Percentiles rank a stretch among this genome's conserved stretches.
These are phyloP conservation scores for Rhazya stricta DNA, from an alignment of 257 asterid species.

Conservation along the genomic window DNA sequence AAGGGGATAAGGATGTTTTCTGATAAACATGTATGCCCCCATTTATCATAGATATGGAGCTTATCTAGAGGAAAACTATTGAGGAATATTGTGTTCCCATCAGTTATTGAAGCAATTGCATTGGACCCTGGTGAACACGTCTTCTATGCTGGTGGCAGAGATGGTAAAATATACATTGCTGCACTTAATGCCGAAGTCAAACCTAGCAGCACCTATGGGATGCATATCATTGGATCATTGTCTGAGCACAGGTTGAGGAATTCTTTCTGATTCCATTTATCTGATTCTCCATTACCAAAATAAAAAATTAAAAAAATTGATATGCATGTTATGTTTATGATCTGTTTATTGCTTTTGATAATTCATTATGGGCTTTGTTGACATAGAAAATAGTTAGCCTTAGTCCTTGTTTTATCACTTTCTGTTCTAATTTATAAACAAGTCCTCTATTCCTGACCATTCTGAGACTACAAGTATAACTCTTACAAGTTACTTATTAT, in stretches of 20 bases:
- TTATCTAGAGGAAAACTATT: constrained; percentile 59
- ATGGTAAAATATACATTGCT: constrained; percentile 82
- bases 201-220: constrained; percentile 48
- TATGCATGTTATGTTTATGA: background rate
- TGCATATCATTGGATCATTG: constrained; percentile 57
- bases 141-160: constrained; percentile 93
- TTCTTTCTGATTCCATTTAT: constrained; percentile 4
- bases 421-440: background rate
- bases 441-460: background rate
- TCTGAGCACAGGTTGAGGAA: constrained; percentile 69
- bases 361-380: background rate
- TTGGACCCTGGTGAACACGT: constrained; percentile 74
- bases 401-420: background rate
- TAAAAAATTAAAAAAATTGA: background rate
- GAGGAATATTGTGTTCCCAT: constrained; percentile 69
- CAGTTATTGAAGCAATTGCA: constrained; percentile 71
- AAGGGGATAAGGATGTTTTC: background rate
- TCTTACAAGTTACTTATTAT: background rate
- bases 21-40: background rate
- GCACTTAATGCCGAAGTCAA: constrained; percentile 55
- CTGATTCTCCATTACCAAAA: background rate
- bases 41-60: constrained; percentile 70
- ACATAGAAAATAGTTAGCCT: background rate
- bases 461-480: background rate
- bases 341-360: background rate